Evolutionary conservation across 305 asterid species (phyloP).

Genomic region (Rubia tinctorum): DNA sequence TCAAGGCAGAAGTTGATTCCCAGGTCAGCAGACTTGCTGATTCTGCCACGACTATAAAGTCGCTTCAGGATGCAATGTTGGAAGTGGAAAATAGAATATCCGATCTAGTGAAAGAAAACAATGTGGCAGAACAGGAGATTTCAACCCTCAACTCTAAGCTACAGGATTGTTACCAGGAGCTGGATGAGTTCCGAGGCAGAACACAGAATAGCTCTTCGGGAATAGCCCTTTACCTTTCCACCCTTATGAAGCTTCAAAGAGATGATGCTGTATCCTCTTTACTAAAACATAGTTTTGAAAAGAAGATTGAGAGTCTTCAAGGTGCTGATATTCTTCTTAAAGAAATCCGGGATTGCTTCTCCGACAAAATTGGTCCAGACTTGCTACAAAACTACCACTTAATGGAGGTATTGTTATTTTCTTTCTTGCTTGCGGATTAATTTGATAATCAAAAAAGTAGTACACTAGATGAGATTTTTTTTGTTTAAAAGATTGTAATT

Average conservation of each 20-base stretch:
- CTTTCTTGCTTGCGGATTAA: conserved; percentile 5
- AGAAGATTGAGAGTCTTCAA: conserved; percentile 56
- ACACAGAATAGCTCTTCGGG: conserved; percentile 45
- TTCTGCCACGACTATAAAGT: conserved; percentile 54
- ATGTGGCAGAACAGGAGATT: conserved; percentile 24
- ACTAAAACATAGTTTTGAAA: conserved; percentile 45
- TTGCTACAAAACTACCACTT: conserved; percentile 35
- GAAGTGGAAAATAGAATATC: conserved; percentile 51
- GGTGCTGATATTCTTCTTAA: conserved; percentile 50
- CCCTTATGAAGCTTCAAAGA: conserved; percentile 56
- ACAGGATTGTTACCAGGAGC: conserved; percentile 69
- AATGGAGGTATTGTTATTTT: conserved; percentile 52
- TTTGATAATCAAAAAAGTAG: not conserved
- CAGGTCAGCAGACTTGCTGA: conserved; percentile 59
- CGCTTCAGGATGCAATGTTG: conserved; percentile 58
- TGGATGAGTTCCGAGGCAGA: conserved; percentile 61
- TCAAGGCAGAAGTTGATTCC: conserved; percentile 66
- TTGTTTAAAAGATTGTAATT: not conserved
- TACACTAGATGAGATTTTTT: conserved; percentile 2
- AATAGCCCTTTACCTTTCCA: conserved; percentile 51
- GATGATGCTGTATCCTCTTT: conserved; percentile 58
- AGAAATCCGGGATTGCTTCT: conserved; percentile 52
- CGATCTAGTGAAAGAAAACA: conserved; percentile 56
- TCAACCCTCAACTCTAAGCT: conserved; percentile 53
- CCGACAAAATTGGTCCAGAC: conserved; percentile 44